Conservation (phyloP, 192 early-diverging fungal species). For the Piromyces finnis region DNA sequence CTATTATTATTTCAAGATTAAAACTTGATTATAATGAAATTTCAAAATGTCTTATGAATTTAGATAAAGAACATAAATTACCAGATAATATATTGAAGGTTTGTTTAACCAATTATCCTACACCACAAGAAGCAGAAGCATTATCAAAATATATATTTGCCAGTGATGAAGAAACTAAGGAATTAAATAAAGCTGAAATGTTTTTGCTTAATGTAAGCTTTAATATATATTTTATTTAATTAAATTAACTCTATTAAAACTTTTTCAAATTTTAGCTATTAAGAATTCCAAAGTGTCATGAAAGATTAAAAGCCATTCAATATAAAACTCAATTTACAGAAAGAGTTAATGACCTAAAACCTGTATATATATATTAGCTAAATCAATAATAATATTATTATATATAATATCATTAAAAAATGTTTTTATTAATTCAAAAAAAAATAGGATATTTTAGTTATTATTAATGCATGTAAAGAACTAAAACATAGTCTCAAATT, state of each 20-base stretch:
- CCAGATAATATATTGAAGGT: background rate
- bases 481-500: conserved; percentile 21
- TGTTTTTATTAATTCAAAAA: no score
- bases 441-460: conserved; percentile 9
- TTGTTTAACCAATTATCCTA: background rate
- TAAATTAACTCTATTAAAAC: no score
- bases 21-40: conserved; percentile 11
- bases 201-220: conserved; percentile 23
- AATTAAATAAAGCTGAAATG: conserved; percentile 18
- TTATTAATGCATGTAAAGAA: conserved; percentile 16
- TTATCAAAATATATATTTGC: conserved; percentile 10
- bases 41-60: background rate
- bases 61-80: background rate
- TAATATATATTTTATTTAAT: no score
- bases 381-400: no score
- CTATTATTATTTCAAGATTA: conserved; percentile 23
- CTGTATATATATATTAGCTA: background rate
- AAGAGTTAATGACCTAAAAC: conserved; percentile 17
- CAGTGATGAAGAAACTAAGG: conserved; percentile 13
- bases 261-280: conserved; percentile 4
- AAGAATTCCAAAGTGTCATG: conserved; percentile 16
- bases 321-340: conserved; percentile 20
- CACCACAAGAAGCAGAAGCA: background rate
- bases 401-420: no score
- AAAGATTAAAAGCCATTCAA: conserved; percentile 21